Evolutionary conservation across 768 basidiomycete species (phyloP).

Genomic region (Suillus plorans): DNA sequence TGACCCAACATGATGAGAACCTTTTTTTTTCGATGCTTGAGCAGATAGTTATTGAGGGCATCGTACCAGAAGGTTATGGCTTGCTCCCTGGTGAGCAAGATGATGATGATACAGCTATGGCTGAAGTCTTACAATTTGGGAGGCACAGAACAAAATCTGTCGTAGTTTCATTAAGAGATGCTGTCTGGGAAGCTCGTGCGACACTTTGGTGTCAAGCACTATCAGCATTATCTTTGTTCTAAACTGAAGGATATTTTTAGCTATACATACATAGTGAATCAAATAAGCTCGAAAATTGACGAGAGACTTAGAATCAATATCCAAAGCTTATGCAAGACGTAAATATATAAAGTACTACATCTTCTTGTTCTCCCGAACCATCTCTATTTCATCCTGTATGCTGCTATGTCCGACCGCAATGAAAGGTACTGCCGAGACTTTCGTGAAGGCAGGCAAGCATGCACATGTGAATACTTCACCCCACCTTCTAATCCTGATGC

Average conservation of each 20-base stretch:
- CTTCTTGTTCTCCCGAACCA: neutral
- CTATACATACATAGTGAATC: neutral
- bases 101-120: constrained; percentile 6
- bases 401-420: neutral
- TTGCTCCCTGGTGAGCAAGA: constrained; percentile 14
- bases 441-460: neutral
- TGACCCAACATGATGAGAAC: constrained; percentile 6
- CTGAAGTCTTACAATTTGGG: constrained; percentile 11
- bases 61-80: constrained; percentile 15
- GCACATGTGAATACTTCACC: constrained; percentile 3
- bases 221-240: constrained; percentile 7
- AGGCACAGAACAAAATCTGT: constrained; percentile 1
- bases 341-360: neutral
- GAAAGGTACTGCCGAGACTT: neutral
- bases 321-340: neutral
- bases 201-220: constrained; percentile 17
- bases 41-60: neutral
- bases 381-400: neutral
- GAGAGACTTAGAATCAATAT: neutral
- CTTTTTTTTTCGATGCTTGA: constrained; percentile 1
- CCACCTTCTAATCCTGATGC: neutral
- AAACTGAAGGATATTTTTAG: neutral
- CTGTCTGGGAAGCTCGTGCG: constrained; percentile 15
- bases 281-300: neutral
- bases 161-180: constrained; percentile 9